Base-by-base conservation (phyloP, 352 stramenopile genomes). In the Pythium monospermum region DNA sequence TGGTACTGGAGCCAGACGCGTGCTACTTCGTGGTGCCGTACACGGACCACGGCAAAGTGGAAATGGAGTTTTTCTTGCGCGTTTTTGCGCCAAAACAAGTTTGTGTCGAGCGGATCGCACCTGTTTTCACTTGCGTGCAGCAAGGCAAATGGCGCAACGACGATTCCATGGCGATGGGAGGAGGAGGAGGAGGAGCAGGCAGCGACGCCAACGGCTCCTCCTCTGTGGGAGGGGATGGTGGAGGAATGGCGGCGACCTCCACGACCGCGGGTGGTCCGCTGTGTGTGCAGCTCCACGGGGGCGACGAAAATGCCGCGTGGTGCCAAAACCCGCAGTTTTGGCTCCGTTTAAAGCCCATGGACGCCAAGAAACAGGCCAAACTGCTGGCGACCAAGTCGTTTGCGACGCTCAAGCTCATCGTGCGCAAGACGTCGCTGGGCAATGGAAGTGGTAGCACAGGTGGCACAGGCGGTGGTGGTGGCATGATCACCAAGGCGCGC, bases 291-390 rank as follows among this genome's bases (percentile, higher is more conserved):
- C 63, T 70, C 51, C 69, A 42, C 28, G 57, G 56, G 0, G 73
- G 74, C 4, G 60, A 74, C 6, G 74, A 85, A 30, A 91, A 91
- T 51, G 25, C 75, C 0, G 49, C 71, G 15, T 91, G 78, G 78
- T 87, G 80, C 61, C 85, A 96, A 53, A 96, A 96, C 42, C 87
- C 89, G 10, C 89, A 97, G 66, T 97, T 92, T 57, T 81, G 84
- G 66, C 25, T 96, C 30, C 72, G 72, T 0, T 59, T 90, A 13
- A 45, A 53, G 21, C 48, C 73, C 5, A 58, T 71, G 19, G 41
- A 48, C 2, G 23, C 36, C 16, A 44, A 64, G 39, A 42, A 64
- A 15, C 54, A 57, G 10, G 61, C 66, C 2, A 64, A 66, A 13
- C 53, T 75, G 21, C 45, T 75, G 43, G 57, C 58, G 1, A 58